Percentiles rank a stretch among this genome's conserved stretches.
Conservation (phyloP, 768 basidiomycete species). For the Leccinum pellstonianum region DNA sequence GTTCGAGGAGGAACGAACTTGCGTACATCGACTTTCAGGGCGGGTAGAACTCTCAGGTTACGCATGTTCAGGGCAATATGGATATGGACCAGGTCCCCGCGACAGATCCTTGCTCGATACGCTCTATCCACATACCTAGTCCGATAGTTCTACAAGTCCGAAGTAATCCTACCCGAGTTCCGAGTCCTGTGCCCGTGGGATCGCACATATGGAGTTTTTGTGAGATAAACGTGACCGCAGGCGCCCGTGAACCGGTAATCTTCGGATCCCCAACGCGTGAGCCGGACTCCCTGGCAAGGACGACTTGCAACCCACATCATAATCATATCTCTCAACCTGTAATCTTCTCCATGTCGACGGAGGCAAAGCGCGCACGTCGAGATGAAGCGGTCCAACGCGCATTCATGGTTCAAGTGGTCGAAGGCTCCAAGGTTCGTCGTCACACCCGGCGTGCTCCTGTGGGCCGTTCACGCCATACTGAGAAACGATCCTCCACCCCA, state of each 20-base stretch:
- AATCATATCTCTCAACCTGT: not conserved
- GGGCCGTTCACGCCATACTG: not conserved
- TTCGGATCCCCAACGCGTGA: constrained; percentile 3
- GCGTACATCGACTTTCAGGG: constrained; percentile 25
- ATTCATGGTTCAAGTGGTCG: constrained; percentile 56
- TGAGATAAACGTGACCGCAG: not conserved
- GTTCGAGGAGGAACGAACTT: constrained; percentile 39
- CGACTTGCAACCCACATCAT: not conserved
- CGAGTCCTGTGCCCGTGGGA: not conserved
- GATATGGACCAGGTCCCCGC: too few species aligned
- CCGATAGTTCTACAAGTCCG: too few species aligned
- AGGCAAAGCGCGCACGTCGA: constrained; percentile 37
- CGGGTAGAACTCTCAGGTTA: constrained; percentile 7
- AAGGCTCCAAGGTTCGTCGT: constrained; percentile 52
- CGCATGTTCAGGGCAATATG: not conserved
- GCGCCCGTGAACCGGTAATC: not conserved
- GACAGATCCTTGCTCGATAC: not conserved
- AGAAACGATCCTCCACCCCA: not conserved
- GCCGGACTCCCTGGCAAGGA: not conserved
- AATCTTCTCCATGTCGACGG: constrained; percentile 25
- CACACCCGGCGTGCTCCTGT: not conserved
- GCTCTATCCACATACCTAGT: not conserved
- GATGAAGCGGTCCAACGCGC: constrained; percentile 58
- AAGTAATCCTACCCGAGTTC: not conserved
- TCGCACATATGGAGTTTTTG: not conserved